Evolutionary conservation across 768 basidiomycete species (phyloP).

Genomic region (Kwoniella newhampshirensis): DNA sequence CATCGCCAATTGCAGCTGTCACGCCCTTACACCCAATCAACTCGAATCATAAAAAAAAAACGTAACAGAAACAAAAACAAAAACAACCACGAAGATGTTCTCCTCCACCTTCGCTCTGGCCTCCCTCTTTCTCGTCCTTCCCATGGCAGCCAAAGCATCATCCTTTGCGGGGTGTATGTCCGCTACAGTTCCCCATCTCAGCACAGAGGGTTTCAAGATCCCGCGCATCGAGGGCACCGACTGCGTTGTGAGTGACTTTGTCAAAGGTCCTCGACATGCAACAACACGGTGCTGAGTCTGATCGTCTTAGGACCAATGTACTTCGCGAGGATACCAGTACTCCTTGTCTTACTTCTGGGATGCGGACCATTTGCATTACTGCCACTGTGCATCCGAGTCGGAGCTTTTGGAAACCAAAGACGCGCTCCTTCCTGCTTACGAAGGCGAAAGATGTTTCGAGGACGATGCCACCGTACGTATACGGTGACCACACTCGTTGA

Average conservation of each 20-base stretch:
- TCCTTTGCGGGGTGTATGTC: conserved; percentile 19
- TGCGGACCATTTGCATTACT: conserved; percentile 15
- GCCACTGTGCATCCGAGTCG: conserved; percentile 4
- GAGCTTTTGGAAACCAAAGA: neutral
- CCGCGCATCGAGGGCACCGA: conserved; percentile 3
- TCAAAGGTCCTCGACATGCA: too few species aligned
- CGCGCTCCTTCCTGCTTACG: conserved; percentile 11
- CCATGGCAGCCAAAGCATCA: conserved; percentile 4
- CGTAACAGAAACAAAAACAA: neutral
- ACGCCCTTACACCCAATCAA: too few species aligned
- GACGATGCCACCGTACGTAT: neutral
- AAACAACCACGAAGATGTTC: neutral
- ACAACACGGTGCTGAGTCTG: neutral
- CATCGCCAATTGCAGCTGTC: too few species aligned
- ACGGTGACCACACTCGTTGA: too few species aligned
- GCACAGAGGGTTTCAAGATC: neutral
- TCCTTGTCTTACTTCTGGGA: conserved; percentile 17
- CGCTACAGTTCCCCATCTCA: conserved; percentile 3
- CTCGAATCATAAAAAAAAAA: too few species aligned
- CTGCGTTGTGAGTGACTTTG: conserved; percentile 9
- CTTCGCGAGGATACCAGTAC: conserved; percentile 14
- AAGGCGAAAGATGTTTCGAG: conserved; percentile 13
- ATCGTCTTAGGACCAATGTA: conserved; percentile 15
- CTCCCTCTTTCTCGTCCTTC: conserved; percentile 1
- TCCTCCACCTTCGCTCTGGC: neutral